A percentile compares a stretch with the other conserved stretches of the same genome.
Conservation (phyloP, 2,329 filamentous ascomycete genomes). For the Akanthomyces dipterigenus region DNA sequence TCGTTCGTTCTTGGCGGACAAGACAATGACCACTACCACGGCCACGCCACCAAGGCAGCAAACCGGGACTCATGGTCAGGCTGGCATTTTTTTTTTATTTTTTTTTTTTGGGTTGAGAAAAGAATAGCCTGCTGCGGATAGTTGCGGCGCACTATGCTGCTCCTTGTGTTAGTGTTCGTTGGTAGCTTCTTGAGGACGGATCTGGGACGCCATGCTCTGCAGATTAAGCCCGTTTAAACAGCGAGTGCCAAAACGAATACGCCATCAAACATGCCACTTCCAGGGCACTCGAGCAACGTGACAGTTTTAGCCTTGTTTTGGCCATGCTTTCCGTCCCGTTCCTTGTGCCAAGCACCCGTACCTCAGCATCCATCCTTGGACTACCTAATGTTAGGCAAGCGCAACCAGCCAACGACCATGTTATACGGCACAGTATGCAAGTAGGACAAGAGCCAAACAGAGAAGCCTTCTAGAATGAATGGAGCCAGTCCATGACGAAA, state of each 20-base stretch:
- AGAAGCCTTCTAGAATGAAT: neutral
- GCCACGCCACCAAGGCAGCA: neutral
- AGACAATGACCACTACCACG: neutral
- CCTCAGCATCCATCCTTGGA: no score
- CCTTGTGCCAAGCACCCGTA: neutral
- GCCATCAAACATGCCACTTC: no score
- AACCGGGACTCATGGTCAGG: neutral
- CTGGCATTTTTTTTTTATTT: no score
- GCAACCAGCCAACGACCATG: no score
- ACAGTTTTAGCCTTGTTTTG: no score
- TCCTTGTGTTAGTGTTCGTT: no score
- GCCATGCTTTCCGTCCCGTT: neutral
- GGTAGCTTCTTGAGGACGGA: no score
- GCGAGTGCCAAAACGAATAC: neutral
- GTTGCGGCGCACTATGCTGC: neutral
- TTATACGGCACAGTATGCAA: no score
- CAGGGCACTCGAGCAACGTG: no score
- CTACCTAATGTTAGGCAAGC: no score
- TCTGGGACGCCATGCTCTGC: no score
- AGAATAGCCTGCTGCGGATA: neutral
- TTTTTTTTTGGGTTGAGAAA: neutral
- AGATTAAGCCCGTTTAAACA: no score
- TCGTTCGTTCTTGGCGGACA: conserved; percentile 2
- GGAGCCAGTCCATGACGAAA: neutral
- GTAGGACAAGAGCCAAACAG: neutral